These are phyloP conservation scores for Penicillium robsamsonii DNA, from an alignment of 495 filamentous ascomycete genomes.

Conservation along the genomic window DNA sequence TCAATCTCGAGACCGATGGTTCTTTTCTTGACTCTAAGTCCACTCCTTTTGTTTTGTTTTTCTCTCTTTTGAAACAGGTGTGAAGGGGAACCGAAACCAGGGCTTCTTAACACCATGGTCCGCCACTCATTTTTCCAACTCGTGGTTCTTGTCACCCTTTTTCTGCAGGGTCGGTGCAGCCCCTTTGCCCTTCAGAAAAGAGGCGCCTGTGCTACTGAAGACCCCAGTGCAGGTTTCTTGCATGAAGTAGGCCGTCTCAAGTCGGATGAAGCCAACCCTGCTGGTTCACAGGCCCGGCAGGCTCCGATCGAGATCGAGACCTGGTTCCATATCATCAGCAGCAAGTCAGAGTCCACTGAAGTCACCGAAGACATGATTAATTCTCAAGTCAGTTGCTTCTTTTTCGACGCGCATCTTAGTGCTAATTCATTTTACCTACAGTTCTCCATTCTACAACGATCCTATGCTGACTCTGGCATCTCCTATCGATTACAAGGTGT, in stretches of 20 bases:
- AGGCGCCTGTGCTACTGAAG: slow-evolving; percentile 40
- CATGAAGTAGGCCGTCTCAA: slow-evolving; percentile 29
- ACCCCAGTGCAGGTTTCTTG: slow-evolving; percentile 33
- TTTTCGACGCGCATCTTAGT: neutral
- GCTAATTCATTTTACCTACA: slow-evolving; percentile 16
- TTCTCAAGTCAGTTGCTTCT: slow-evolving; percentile 37
- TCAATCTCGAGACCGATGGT: neutral
- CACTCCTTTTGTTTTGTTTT: slow-evolving; percentile 1
- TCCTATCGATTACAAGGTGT: slow-evolving; percentile 62
- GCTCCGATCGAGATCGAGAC: slow-evolving; percentile 45
- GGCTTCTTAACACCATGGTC: slow-evolving; percentile 25
- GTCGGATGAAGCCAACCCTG: slow-evolving; percentile 11
- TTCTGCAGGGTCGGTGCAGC: slow-evolving; percentile 20
- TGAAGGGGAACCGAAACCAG: slow-evolving; percentile 16
- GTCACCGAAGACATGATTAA: slow-evolving; percentile 43
- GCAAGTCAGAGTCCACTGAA: slow-evolving; percentile 28
- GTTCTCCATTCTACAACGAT: slow-evolving; percentile 42
- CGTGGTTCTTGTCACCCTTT: slow-evolving; percentile 22
- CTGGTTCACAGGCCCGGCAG: slow-evolving; percentile 24
- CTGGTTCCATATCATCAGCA: slow-evolving; percentile 50
- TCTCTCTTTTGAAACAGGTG: neutral
- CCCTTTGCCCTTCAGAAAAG: slow-evolving; percentile 21
- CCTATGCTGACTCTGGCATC: slow-evolving; percentile 44
- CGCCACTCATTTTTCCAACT: slow-evolving; percentile 24
- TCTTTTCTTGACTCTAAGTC: neutral